These are phyloP conservation scores for Neurospora sp. DNA, from an alignment of 495 filamentous ascomycete species.

Conservation along the genomic window DNA sequence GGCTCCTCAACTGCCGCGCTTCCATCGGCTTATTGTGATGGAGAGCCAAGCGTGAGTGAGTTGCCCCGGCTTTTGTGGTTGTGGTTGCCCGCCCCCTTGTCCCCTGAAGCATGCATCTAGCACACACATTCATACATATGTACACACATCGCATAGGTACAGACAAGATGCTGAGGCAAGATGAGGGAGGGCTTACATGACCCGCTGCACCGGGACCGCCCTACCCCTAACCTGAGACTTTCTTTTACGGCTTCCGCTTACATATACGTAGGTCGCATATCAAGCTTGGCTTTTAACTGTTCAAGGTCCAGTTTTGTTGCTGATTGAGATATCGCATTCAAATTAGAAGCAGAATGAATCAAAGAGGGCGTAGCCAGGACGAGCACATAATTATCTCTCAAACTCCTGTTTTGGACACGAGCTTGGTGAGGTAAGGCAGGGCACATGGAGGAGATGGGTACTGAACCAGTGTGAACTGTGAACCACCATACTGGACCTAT, in stretches of 20 bases:
- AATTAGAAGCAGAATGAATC: background rate
- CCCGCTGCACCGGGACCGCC: background rate
- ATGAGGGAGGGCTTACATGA: background rate
- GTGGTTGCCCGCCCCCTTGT: background rate
- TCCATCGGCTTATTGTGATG: background rate
- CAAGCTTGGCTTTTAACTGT: background rate
- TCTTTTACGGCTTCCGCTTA: background rate
- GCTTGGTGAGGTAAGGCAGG: background rate
- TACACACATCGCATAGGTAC: background rate
- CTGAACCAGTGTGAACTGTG: background rate
- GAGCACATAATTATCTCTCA: background rate
- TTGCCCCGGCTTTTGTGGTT: background rate
- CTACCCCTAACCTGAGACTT: background rate
- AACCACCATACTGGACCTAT: background rate
- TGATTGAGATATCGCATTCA: background rate
- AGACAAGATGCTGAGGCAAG: background rate
- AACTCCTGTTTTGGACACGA: background rate
- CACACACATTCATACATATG: background rate
- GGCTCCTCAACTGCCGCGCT: background rate
- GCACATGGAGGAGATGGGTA: background rate
- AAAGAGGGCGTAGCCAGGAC: background rate
- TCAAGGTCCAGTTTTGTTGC: background rate
- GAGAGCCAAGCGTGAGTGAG: background rate
- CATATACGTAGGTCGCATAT: background rate
- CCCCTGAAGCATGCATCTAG: background rate